These are phyloP conservation scores for Exophiala phaeomuriformis DNA, from an alignment of 2,329 filamentous ascomycete genomes.

Conservation along the genomic window DNA sequence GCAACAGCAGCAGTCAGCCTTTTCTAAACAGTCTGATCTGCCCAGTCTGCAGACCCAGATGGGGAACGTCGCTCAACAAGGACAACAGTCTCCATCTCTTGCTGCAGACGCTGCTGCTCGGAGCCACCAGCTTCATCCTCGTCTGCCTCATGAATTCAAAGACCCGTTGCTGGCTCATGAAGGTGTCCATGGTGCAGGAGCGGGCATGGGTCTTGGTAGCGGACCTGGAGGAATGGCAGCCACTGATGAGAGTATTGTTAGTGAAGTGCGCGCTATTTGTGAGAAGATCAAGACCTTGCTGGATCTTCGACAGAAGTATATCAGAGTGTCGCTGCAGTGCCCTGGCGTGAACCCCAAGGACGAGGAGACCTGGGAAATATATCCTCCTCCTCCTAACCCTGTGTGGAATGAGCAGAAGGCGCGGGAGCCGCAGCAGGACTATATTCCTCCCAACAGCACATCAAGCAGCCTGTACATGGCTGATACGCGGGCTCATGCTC, in stretches of 20 bases:
- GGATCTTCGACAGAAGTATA: slow-evolving; percentile 81
- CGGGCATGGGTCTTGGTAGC: slow-evolving; percentile 54
- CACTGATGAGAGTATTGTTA: slow-evolving; percentile 70
- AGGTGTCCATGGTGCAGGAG: slow-evolving; percentile 52
- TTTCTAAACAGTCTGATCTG: slow-evolving; percentile 16
- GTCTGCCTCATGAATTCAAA: slow-evolving; percentile 50
- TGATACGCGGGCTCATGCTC: slow-evolving; percentile 15
- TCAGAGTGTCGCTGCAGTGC: slow-evolving; percentile 73
- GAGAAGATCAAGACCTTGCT: slow-evolving; percentile 85
- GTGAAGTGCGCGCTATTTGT: slow-evolving; percentile 79
- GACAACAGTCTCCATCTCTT: slow-evolving; percentile 25
- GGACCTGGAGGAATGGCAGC: slow-evolving; percentile 59
- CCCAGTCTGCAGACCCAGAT: slow-evolving; percentile 20
- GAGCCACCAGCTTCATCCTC: slow-evolving; percentile 46
- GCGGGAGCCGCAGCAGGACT: slow-evolving; percentile 25
- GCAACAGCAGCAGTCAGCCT: slow-evolving; percentile 5
- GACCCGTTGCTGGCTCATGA: slow-evolving; percentile 46
- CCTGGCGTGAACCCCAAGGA: slow-evolving; percentile 83
- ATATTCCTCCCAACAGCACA: slow-evolving; percentile 26
- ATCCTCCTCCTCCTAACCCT: slow-evolving; percentile 84
- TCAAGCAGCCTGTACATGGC: slow-evolving; percentile 28
- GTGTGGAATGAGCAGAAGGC: slow-evolving; percentile 66
- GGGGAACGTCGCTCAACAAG: slow-evolving; percentile 9
- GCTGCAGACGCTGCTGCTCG: slow-evolving; percentile 44
- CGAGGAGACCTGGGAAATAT: slow-evolving; percentile 73